A percentile compares a stretch with the other conserved stretches of the same genome.
These are phyloP conservation scores for Arthromyces matolae DNA, from an alignment of 768 basidiomycete species.

Conservation along the genomic window DNA sequence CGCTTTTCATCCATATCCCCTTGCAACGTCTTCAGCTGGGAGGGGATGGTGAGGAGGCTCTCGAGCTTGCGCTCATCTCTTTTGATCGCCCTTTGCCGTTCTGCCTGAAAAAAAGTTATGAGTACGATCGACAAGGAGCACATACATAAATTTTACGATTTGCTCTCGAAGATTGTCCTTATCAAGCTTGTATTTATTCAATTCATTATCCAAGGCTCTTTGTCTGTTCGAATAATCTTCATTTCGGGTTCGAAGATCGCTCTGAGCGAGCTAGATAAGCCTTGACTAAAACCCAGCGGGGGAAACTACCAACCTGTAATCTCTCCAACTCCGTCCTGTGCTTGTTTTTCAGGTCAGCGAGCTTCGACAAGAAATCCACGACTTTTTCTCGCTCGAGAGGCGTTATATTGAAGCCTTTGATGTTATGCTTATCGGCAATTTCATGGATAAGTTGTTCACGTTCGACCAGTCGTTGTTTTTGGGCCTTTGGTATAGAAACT, in stretches of 20 bases:
- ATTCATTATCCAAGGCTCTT: conserved; percentile 50
- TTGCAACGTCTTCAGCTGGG: conserved; percentile 49
- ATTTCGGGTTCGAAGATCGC: conserved; percentile 49
- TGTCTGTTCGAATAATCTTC: conserved; percentile 65
- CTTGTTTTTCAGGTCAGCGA: conserved; percentile 59
- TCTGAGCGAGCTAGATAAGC: conserved; percentile 29
- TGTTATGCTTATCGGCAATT: conserved; percentile 60
- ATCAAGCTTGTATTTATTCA: conserved; percentile 53
- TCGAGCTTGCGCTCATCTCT: conserved; percentile 56
- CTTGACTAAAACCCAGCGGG: background rate
- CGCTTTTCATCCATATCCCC: conserved; percentile 72
- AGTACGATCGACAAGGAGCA: background rate
- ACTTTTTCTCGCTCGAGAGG: conserved; percentile 72
- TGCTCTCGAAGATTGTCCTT: conserved; percentile 49
- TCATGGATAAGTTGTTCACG: conserved; percentile 75
- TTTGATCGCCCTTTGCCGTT: conserved; percentile 49
- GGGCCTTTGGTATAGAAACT: conserved; percentile 47
- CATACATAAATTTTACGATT: conserved; percentile 46
- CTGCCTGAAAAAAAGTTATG: conserved; percentile 31
- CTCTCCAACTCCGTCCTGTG: conserved; percentile 64
- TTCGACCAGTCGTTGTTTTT: conserved; percentile 62
- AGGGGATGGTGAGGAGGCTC: conserved; percentile 47
- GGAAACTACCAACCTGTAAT: conserved; percentile 48
- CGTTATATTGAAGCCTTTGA: conserved; percentile 70
- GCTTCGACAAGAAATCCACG: conserved; percentile 63